A percentile compares a stretch with the other conserved stretches of the same genome.
Conservation (phyloP, 2,329 filamentous ascomycete genomes). For the Neonectria coccinea region DNA sequence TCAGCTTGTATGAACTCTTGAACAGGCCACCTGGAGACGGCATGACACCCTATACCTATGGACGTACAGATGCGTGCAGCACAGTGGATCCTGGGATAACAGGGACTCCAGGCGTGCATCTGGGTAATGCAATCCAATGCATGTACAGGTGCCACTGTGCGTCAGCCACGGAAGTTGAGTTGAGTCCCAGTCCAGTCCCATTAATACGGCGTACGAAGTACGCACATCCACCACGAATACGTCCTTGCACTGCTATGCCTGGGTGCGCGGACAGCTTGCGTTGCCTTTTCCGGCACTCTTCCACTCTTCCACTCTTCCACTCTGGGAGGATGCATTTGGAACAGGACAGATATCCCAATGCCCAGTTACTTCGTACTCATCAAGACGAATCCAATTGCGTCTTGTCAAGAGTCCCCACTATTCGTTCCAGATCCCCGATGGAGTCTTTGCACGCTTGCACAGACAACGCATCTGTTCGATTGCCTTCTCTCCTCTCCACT, state of each 20-base stretch:
- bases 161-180: slow-evolving; percentile 2
- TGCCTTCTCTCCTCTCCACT: slow-evolving; percentile 3
- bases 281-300: slow-evolving; percentile 4
- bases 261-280: not conserved
- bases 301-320: slow-evolving; percentile 2
- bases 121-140: slow-evolving; percentile 13
- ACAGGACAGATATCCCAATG: not conserved
- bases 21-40: slow-evolving; percentile 27
- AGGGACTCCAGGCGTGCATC: not conserved
- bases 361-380: not conserved
- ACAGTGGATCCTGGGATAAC: slow-evolving; percentile 9
- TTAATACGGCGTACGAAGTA: not conserved
- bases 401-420: not conserved
- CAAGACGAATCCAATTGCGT: not conserved
- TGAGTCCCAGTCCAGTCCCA: not conserved
- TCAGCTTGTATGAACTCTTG: slow-evolving; percentile 15
- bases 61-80: slow-evolving; percentile 14
- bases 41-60: slow-evolving; percentile 25
- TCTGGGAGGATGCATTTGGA: not conserved
- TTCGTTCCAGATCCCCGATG: slow-evolving; percentile 1
- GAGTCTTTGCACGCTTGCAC: not conserved
- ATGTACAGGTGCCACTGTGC: slow-evolving; percentile 20
- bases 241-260: slow-evolving; percentile 7
- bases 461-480: slow-evolving; percentile 12
- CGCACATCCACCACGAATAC: not conserved